Percentiles rank a stretch among this genome's conserved stretches.
phyloP scores from a whole-genome alignment of 2,329 filamentous ascomycete genomes.

The Aspergillus phoenicis region DNA sequence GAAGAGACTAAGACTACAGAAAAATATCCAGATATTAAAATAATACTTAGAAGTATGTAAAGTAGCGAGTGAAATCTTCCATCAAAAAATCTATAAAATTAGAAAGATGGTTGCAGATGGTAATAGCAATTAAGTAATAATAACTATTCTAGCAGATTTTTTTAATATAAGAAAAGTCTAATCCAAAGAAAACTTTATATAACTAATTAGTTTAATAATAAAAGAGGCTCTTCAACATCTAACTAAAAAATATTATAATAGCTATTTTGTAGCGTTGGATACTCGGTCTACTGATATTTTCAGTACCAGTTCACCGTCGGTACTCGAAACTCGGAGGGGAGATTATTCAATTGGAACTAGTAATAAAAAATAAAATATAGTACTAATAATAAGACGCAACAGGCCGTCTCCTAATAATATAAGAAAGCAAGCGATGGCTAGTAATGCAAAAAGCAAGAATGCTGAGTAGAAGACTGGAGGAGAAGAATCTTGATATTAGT shows the following conservation, averaged over 20 bases:
- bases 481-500: background rate
- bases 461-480: constrained; percentile 4
- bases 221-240: constrained; percentile 31
- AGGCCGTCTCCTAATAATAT: constrained; percentile 32
- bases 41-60: constrained; percentile 46
- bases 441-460: background rate
- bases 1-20: constrained; percentile 34
- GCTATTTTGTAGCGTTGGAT: constrained; percentile 28
- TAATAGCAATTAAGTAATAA: constrained; percentile 45
- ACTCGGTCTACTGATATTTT: constrained; percentile 10
- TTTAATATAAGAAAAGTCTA: constrained; percentile 44
- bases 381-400: constrained; percentile 22
- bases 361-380: constrained; percentile 21
- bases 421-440: constrained; percentile 28
- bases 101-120: constrained; percentile 42
- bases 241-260: constrained; percentile 33
- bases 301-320: constrained; percentile 13
- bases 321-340: constrained; percentile 2
- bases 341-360: constrained; percentile 2
- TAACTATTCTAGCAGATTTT: constrained; percentile 47
- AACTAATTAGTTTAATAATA: constrained; percentile 43
- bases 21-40: constrained; percentile 39
- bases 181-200: constrained; percentile 37
- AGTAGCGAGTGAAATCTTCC: constrained; percentile 33
- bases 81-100: constrained; percentile 39